Evolutionary conservation across 1,139 yeast genomes (phyloP).

Genomic region (Geotrichum fermentans): DNA sequence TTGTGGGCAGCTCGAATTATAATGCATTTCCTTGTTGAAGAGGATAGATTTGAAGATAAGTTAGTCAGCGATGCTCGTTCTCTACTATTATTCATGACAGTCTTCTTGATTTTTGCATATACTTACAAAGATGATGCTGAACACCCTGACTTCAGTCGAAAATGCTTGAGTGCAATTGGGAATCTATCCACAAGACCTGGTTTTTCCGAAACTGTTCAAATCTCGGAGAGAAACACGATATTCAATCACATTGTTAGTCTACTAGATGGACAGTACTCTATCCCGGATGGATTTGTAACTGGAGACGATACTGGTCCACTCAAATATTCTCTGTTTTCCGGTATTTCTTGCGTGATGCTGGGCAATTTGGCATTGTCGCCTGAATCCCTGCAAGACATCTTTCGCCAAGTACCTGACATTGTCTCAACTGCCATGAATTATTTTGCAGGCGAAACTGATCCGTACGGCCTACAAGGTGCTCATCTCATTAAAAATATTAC

Average conservation of each 20-base stretch:
- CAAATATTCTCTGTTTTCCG: not conserved
- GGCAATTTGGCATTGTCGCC: conserved; percentile 25
- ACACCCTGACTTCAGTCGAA: not conserved
- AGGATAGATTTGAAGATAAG: not conserved
- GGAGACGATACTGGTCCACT: not conserved
- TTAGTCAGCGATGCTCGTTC: not conserved
- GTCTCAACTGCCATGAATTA: conserved; percentile 17
- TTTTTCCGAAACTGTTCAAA: not conserved
- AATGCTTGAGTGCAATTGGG: conserved; percentile 2
- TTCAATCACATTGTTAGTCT: conserved; percentile 1
- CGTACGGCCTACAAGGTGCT: conserved; percentile 29
- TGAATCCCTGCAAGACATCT: conserved; percentile 18
- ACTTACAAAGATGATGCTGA: not conserved
- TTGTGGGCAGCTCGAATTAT: not conserved
- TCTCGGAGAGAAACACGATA: not conserved
- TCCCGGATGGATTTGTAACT: not conserved
- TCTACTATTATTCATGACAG: not conserved
- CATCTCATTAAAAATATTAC: conserved; percentile 28
- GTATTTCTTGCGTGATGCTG: conserved; percentile 24
- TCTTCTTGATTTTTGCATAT: not conserved
- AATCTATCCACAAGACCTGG: not conserved
- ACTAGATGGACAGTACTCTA: not conserved
- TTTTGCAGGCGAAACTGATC: conserved; percentile 17
- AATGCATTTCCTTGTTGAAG: not conserved
- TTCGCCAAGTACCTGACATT: conserved; percentile 20